Conservation (phyloP, 176 grass and related monocot genomes). For the Carex cristatella region DNA sequence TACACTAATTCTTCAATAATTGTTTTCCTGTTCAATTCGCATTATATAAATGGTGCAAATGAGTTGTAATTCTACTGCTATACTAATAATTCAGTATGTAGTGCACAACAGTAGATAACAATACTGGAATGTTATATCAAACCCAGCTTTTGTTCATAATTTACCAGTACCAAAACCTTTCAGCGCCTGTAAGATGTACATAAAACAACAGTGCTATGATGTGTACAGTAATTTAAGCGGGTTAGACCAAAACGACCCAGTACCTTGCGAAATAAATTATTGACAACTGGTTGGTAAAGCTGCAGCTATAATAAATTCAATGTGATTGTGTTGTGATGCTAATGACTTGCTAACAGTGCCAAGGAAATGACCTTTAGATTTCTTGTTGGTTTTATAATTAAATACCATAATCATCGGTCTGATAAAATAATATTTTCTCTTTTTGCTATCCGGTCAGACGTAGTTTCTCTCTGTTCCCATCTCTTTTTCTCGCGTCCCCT, state of each 20-base stretch:
- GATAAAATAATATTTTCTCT: too few species aligned
- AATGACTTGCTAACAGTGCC: slow-evolving; percentile 8
- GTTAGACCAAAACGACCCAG: not conserved
- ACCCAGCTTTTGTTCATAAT: not conserved
- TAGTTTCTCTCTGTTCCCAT: too few species aligned
- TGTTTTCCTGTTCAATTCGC: too few species aligned
- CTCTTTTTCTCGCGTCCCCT: too few species aligned
- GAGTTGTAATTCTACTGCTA: too few species aligned
- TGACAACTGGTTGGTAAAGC: not conserved
- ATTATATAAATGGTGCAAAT: too few species aligned
- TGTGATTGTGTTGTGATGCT: not conserved
- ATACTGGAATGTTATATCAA: not conserved
- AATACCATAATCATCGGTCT: not conserved
- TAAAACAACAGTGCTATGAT: not conserved
- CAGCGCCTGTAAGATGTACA: not conserved
- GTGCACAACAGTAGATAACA: not conserved
- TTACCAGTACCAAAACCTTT: not conserved
- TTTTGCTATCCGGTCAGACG: too few species aligned
- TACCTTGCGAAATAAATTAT: not conserved
- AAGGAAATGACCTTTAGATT: not conserved
- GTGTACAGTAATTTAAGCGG: not conserved
- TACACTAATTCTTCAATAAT: too few species aligned
- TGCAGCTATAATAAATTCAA: too few species aligned
- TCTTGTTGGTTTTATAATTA: not conserved
- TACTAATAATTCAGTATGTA: not conserved